Percentiles rank a stretch among this genome's conserved stretches.
phyloP scores from a whole-genome alignment of 306 rosid species.

The Dicorynia guianensis region DNA sequence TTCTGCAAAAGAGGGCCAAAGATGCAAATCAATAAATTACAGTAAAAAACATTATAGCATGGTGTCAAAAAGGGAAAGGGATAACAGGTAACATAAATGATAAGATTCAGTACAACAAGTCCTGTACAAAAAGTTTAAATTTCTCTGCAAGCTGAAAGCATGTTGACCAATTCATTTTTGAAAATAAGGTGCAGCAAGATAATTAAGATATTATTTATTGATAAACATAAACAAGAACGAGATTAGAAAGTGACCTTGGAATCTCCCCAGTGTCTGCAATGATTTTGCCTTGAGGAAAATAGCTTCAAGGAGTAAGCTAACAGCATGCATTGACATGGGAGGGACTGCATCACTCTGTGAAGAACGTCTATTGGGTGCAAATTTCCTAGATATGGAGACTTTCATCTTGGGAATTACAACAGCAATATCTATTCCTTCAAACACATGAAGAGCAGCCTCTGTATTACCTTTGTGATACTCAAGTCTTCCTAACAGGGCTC shows the following conservation, averaged over 20 bases:
- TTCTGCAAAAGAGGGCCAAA: constrained; percentile 56
- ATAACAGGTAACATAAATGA: background rate
- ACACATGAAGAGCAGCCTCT: constrained; percentile 93
- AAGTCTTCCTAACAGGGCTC: constrained; percentile 93
- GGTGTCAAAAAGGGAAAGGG: background rate
- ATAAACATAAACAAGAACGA: constrained; percentile 24
- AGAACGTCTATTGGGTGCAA: constrained; percentile 57
- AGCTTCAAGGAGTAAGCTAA: constrained; percentile 92
- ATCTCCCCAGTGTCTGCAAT: constrained; percentile 77
- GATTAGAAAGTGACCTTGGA: constrained; percentile 65
- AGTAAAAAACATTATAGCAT: constrained; percentile 3
- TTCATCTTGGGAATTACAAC: constrained; percentile 76
- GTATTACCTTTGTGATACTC: constrained; percentile 88
- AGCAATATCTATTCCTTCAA: constrained; percentile 91
- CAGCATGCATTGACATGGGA: constrained; percentile 88
- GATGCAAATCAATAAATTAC: constrained; percentile 11
- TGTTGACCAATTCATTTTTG: background rate
- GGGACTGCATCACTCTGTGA: constrained; percentile 66
- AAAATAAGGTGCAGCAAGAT: constrained; percentile 24
- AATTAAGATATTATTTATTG: background rate
- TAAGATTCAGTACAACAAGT: background rate
- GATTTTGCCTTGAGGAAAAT: constrained; percentile 85
- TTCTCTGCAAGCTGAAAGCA: background rate
- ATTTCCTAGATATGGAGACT: constrained; percentile 70
- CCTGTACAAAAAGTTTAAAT: constrained; percentile 6